Conservation (phyloP, 768 basidiomycete species). For the Lyophyllum semitale region DNA sequence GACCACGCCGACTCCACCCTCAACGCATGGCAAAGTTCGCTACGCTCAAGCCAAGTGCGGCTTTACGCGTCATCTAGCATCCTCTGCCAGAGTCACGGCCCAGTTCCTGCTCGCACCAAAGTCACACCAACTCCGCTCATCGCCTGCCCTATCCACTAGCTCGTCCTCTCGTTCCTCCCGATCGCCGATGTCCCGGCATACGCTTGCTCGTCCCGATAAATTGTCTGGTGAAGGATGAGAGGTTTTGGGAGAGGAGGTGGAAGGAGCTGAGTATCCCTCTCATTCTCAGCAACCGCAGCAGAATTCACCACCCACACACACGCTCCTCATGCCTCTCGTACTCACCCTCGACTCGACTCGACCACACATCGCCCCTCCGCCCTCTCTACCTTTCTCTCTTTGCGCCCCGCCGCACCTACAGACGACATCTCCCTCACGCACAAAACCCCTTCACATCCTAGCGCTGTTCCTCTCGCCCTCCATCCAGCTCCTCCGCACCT, state of each 20-base stretch:
- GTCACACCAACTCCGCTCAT: slow-evolving; percentile 30
- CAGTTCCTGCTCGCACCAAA: slow-evolving; percentile 15
- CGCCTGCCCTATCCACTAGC: slow-evolving; percentile 76
- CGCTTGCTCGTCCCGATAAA: slow-evolving; percentile 64
- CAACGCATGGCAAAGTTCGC: slow-evolving; percentile 79
- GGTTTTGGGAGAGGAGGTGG: slow-evolving; percentile 79
- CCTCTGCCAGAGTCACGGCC: slow-evolving; percentile 26
- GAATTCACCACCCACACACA: slow-evolving; percentile 50
- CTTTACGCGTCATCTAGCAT: slow-evolving; percentile 45
- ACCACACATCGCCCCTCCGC: slow-evolving; percentile 67
- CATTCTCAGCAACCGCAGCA: slow-evolving; percentile 20
- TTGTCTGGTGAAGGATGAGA: slow-evolving; percentile 64
- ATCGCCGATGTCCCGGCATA: slow-evolving; percentile 84
- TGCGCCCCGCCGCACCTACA: neutral
- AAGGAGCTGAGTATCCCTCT: slow-evolving; percentile 15
- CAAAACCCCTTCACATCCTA: slow-evolving; percentile 72
- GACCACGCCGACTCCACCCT: neutral
- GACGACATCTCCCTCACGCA: slow-evolving; percentile 50
- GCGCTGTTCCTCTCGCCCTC: slow-evolving; percentile 69
- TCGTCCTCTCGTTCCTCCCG: slow-evolving; percentile 73
- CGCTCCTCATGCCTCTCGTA: slow-evolving; percentile 60
- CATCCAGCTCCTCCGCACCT: slow-evolving; percentile 72
- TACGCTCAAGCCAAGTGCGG: slow-evolving; percentile 74
- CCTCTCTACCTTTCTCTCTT: slow-evolving; percentile 44
- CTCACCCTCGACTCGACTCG: slow-evolving; percentile 53